phyloP scores from a whole-genome alignment of 2,329 filamentous ascomycete species.

The Fonsecaea nubica region DNA sequence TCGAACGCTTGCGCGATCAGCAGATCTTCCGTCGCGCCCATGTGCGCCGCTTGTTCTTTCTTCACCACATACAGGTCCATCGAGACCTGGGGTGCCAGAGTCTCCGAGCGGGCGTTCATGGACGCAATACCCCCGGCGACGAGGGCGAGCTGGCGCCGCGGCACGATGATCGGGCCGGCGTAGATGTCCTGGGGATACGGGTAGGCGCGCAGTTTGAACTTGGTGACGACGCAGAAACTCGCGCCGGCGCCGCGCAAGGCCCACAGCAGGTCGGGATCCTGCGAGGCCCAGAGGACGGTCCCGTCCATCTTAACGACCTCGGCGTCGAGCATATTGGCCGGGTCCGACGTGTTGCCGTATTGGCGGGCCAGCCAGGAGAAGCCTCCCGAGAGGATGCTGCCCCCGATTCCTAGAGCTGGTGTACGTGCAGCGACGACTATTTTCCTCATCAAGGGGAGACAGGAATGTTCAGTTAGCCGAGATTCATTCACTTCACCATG shows the following conservation, averaged over 20 bases:
- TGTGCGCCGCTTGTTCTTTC: slow-evolving; percentile 18
- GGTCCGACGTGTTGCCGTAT: slow-evolving; percentile 49
- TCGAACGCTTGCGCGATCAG: slow-evolving; percentile 30
- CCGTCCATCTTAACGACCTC: slow-evolving; percentile 49
- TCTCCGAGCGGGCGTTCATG: slow-evolving; percentile 16
- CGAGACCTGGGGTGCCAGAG: slow-evolving; percentile 9
- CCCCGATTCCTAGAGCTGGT: slow-evolving; percentile 49
- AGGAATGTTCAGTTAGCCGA: neutral
- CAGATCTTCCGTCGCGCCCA: slow-evolving; percentile 24
- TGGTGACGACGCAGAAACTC: slow-evolving; percentile 33
- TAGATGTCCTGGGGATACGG: slow-evolving; percentile 23
- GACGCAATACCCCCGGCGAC: slow-evolving; percentile 21
- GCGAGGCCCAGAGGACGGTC: slow-evolving; percentile 46
- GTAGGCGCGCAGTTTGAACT: slow-evolving; percentile 29
- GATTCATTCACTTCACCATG: neutral
- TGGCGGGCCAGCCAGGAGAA: slow-evolving; percentile 50
- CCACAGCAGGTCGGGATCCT: slow-evolving; percentile 51
- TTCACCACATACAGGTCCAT: slow-evolving; percentile 28
- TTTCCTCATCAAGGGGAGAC: neutral
- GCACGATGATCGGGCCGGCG: slow-evolving; percentile 28
- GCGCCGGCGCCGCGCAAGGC: slow-evolving; percentile 50
- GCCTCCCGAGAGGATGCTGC: slow-evolving; percentile 47
- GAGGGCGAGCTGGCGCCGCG: slow-evolving; percentile 16
- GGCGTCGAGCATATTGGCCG: slow-evolving; percentile 50
- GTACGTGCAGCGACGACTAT: slow-evolving; percentile 47